These are phyloP conservation scores for Cystobasidium ongulense DNA, from an alignment of 768 basidiomycete genomes.

Conservation along the genomic window DNA sequence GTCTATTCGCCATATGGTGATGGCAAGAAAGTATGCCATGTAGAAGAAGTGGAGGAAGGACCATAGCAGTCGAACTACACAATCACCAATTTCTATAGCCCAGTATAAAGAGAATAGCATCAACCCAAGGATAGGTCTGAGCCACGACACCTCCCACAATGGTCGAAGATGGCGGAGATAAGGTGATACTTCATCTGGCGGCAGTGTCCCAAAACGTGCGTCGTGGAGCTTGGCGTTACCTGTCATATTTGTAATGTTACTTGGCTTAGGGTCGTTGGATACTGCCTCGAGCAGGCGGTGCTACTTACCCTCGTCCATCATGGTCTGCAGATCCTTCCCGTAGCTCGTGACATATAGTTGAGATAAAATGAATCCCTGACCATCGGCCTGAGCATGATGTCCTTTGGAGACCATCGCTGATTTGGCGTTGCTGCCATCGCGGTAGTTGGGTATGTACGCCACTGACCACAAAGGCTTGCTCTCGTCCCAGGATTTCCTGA, in stretches of 20 bases:
- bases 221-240: conserved; percentile 1
- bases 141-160: neutral
- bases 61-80: neutral
- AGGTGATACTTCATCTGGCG: conserved; percentile 16
- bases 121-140: neutral
- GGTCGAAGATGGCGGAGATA: neutral
- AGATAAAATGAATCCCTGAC: conserved; percentile 21
- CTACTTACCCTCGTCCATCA: conserved; percentile 25
- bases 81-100: neutral
- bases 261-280: too few relatives aligned
- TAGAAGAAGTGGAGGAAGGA: conserved; percentile 12
- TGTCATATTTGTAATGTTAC: neutral
- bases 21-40: neutral
- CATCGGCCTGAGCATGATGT: conserved; percentile 25
- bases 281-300: too few relatives aligned
- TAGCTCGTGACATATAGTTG: neutral
- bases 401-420: conserved; percentile 26
- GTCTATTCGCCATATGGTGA: conserved; percentile 20
- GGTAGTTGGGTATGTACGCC: conserved; percentile 20
- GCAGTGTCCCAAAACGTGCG: neutral
- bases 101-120: conserved; percentile 11
- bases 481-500: conserved; percentile 18
- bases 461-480: conserved; percentile 11
- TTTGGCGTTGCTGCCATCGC: conserved; percentile 1
- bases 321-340: conserved; percentile 5